Evolutionary conservation across 352 stramenopile species (phyloP), one percentile per base, ranked within the genome.

Genomic region (Pythium rishiriense): DNA sequence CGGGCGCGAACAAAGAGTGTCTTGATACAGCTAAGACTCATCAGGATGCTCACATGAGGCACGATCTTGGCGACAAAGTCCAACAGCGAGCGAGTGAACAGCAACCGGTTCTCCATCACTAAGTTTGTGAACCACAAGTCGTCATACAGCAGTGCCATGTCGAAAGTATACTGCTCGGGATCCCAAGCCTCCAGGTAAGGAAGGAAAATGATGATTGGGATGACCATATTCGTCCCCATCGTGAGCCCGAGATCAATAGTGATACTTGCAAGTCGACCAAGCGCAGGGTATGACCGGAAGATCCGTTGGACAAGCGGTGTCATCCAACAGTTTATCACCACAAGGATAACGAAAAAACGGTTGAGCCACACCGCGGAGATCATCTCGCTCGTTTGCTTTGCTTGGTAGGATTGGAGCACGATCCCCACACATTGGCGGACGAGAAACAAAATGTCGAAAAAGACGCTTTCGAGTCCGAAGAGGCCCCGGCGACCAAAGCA

Each of bases 121-220:
- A 85, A 46, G 43, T 75, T 78, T 1, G 57, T 49, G 35, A 82
- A 85, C 25, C 24, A 63, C 11, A 66, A 56, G 21, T 85, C 75
- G 17, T 68, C 68, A 24, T 81, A 85, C 4, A 82, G 53, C 11
- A 76, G 17, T 1, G 17, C 5, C 15, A 65, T n/a, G 1, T 68
- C 55, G 45, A 84, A 84, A 35, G 65, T 62, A 49, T 72, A 73
- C 12, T 26, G 50, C 6, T 71, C 48, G 1, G 58, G 24, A 24
- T 79, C 57, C 46, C 70, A 81, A 4, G 62, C 35, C 21, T 62
- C 19, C 0, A 66, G 28, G 48, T 78, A 78, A 31, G 67, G 59
- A 3, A 64, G 26, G 43, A 78, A 68, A 15, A 78, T 58, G 24
- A 78, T 73, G 49, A 74, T 48, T 22, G 39, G 66, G 29, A 76